Evolutionary conservation across 78 protist species (phyloP), one percentile per base, ranked within the genome.

Genomic region (Dictyostelium capitatum): DNA sequence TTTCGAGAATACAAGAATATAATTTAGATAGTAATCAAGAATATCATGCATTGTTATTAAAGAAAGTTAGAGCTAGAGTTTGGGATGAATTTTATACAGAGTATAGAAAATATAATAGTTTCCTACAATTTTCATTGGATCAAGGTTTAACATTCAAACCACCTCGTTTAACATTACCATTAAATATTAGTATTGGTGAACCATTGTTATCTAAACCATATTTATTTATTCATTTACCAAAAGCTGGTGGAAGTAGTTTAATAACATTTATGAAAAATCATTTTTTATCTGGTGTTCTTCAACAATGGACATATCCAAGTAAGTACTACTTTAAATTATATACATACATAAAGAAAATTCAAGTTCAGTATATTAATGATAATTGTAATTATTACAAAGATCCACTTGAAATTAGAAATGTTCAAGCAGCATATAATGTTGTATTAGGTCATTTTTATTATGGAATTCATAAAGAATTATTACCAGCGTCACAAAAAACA

Each of bases 191-290:
- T 10, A n/a, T n/a, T n/a, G 43, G 43, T 37, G 7, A 6, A 25
- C 89, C 89, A 15, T 37, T 67, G 0, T 32, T 67, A 67, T 15
- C 75, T 8, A 67, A 12, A 32, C 75, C 75, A 32, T 32, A 67
- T 67, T 0, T 67, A 67, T 67, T 67, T 67, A 1, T 67, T 30
- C 75, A 67, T 67, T 15, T 67, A 17, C 75, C 75, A 67, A 67
- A 67, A 67, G 47, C 37, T 15, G 75, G 75, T 1, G 75, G 75
- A 4, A 32, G 23, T 14, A 14, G 47, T 30, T 28, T 67, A 41
- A 4, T 12, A 9, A 25, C 7, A 11, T 32, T 25, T 11, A 25
- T 62, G 23, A n/a, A 25, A 62, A 62, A 25, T 12, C 37, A 62
- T 11, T 62, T 25, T 62, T 7, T 7, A 10, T 2, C 7, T 4